Evolutionary conservation across 164 flowering plant species (phyloP), one percentile per base, ranked within the genome.

Genomic region (Macadamia integrifolia): DNA sequence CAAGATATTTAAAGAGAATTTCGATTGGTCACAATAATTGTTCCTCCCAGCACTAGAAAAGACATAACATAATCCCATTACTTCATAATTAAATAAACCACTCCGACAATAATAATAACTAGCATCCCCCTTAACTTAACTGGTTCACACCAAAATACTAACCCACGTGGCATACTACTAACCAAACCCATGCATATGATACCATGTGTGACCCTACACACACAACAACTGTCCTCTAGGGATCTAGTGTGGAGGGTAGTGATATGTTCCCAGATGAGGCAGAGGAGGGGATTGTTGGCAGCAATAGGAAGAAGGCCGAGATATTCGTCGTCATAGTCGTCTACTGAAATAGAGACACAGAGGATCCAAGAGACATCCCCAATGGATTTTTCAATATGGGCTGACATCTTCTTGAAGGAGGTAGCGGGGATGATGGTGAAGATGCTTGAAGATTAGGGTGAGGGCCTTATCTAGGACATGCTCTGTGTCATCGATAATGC

Each of bases 231-330:
- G 1, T 85, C 91, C 3, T 88, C 93, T 0, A 79, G 9, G 1
- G 85, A 68, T 0, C 91, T 91, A 1, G 86, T 75, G 57, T 70
- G 69, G 40, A 92, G 83, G 58, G 83, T 84, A 0, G 94, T 94
- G 61, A 92, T 72, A 68, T 92, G 94, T 65, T 92, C 98, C 98
- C 98, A 92, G 7, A 92, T 90, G 0, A 90, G 75, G 76, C 96
- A 83, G n/a, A 92, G 69, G 40, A 90, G 90, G 0, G 98, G 98
- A 73, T 92, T 94, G 74, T 92, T 90, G 3, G 91, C 80, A 0
- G 98, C 98, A 13, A 92, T 92, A 0, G 96, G 96, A 17, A 96
- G 98, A 17, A 92, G 83, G 0, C 98, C 98, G 0, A 88, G 79
- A 59, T 88, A 87, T 69, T 83, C 91, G 42, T 79, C 89, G 29